A percentile compares a stretch with the other conserved stretches of the same genome.
phyloP scores from a whole-genome alignment of 768 basidiomycete species.

The Termitomyces sp. region DNA sequence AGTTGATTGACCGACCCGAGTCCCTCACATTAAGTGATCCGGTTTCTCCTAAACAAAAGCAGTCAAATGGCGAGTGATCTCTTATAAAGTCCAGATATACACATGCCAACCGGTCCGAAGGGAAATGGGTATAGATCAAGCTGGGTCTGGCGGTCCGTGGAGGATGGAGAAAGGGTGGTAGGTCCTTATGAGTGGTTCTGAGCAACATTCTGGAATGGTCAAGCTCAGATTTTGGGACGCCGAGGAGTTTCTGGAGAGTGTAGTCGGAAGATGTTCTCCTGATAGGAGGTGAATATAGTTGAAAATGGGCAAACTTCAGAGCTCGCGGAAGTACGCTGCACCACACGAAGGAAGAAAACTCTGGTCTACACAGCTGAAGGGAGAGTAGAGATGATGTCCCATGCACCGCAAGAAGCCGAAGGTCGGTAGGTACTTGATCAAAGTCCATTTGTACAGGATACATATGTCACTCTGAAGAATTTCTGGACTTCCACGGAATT shows the following conservation, averaged over 20 bases:
- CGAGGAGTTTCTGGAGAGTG: neutral
- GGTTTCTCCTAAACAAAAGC: neutral
- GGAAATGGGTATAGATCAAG: neutral
- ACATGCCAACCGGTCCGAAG: neutral
- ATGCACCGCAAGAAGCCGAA: constrained; percentile 9
- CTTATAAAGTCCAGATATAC: neutral
- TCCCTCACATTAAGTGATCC: neutral
- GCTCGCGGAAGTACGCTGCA: neutral
- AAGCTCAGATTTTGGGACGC: neutral
- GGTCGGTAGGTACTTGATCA: neutral
- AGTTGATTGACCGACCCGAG: neutral
- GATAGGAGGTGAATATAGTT: neutral
- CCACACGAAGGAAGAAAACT: neutral
- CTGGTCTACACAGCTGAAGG: neutral
- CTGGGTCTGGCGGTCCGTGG: neutral
- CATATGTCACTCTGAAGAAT: neutral
- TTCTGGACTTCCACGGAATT: neutral
- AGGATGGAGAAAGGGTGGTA: neutral
- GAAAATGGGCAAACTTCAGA: neutral
- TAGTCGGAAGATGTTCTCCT: neutral
- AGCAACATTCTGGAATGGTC: neutral
- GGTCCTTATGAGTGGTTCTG: neutral
- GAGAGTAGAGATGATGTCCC: neutral
- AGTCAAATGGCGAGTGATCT: neutral
- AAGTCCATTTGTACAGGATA: neutral